These are phyloP conservation scores for Meyerozyma carpophila DNA, from an alignment of 1,139 yeast genomes.

Conservation along the genomic window DNA sequence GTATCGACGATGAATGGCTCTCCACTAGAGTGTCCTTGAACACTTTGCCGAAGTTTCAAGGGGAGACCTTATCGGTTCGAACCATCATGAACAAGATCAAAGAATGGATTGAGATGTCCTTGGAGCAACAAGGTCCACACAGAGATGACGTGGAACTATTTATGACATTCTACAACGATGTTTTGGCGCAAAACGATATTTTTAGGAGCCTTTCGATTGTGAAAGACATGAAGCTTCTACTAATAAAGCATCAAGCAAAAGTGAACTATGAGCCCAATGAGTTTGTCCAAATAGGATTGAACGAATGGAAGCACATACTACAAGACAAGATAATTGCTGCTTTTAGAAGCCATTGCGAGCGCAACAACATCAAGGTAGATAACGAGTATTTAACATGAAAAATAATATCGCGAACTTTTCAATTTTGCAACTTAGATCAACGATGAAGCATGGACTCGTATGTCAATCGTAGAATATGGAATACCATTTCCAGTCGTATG, in stretches of 20 bases:
- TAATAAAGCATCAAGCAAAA: conserved; percentile 13
- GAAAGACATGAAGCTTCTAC: conserved; percentile 11
- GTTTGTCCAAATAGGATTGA: conserved; percentile 20
- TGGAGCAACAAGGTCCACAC: conserved; percentile 52
- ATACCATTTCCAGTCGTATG: background rate
- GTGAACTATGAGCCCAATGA: conserved; percentile 7
- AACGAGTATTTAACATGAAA: background rate
- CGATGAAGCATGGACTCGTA: background rate
- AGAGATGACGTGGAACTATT: conserved; percentile 47
- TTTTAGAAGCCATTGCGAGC: background rate
- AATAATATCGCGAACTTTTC: background rate
- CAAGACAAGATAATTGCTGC: background rate
- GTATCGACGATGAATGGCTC: conserved; percentile 24
- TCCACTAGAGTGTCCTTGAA: conserved; percentile 15
- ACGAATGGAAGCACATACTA: conserved; percentile 7
- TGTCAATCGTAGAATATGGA: background rate
- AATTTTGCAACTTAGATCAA: background rate
- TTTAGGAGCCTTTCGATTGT: conserved; percentile 20
- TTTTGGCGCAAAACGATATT: conserved; percentile 16
- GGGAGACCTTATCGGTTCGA: conserved; percentile 21
- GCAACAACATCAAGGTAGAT: background rate
- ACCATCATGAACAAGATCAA: conserved; percentile 33
- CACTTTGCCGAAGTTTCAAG: conserved; percentile 30
- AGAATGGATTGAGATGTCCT: conserved; percentile 46
- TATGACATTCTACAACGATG: conserved; percentile 16